A percentile compares a stretch with the other conserved stretches of the same genome.
phyloP scores from a whole-genome alignment of 805 yeast species.

The Candida quercuum region DNA sequence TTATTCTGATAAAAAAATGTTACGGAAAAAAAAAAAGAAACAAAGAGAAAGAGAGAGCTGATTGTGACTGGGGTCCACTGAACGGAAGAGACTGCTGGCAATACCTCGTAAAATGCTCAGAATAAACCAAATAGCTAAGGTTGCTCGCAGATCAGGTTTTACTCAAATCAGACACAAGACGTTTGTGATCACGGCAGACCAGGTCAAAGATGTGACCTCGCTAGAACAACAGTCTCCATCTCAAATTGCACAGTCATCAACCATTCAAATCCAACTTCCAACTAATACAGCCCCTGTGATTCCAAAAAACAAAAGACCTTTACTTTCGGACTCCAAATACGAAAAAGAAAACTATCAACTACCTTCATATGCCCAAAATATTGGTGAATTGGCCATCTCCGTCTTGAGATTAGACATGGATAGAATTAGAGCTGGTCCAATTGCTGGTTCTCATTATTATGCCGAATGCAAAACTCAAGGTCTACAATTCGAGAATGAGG shows the following conservation, averaged over 20 bases:
- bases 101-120: neutral
- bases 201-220: conserved; percentile 1
- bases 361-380: conserved; percentile 44
- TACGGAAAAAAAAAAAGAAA: too few relatives aligned
- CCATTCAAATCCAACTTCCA: conserved; percentile 19
- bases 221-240: conserved; percentile 16
- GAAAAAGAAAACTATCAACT: conserved; percentile 33
- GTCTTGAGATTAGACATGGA: conserved; percentile 82
- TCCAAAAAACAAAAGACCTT: conserved; percentile 27
- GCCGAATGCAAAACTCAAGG: conserved; percentile 86
- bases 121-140: neutral
- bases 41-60: too few relatives aligned
- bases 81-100: too few relatives aligned
- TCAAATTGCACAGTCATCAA: conserved; percentile 22
- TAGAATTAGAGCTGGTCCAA: conserved; percentile 85
- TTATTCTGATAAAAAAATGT: too few relatives aligned
- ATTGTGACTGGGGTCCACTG: too few relatives aligned
- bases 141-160: neutral
- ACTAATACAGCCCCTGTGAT: conserved; percentile 28
- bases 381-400: conserved; percentile 63
- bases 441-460: conserved; percentile 85
- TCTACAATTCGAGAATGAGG: conserved; percentile 67
- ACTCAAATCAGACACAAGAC: neutral
- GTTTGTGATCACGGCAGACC: neutral
- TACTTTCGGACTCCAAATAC: conserved; percentile 32